phyloP scores from a whole-genome alignment of 1,284 basidiomycete species.

The Leccinum insolens region DNA sequence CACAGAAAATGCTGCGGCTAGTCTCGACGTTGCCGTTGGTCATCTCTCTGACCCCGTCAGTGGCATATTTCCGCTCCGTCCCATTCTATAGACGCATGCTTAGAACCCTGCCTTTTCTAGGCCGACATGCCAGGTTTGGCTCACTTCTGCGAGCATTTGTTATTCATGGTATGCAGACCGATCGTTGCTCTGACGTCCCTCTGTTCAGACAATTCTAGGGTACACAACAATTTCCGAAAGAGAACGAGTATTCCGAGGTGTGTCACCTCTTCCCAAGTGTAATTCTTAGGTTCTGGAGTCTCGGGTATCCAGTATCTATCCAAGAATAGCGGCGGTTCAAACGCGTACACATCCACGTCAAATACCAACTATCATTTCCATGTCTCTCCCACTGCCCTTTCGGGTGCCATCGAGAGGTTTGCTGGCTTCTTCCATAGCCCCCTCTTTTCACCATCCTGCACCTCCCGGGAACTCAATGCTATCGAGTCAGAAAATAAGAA shows the following conservation, averaged over 20 bases:
- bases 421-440: constrained; percentile 95
- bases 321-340: constrained; percentile 90
- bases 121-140: constrained; percentile 88
- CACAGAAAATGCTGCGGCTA: constrained; percentile 95
- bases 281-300: not conserved
- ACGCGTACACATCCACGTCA: constrained; percentile 92
- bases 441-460: constrained; percentile 89
- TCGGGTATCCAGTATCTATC: constrained; percentile 67
- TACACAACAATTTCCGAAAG: constrained; percentile 81
- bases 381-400: constrained; percentile 84
- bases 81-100: not conserved
- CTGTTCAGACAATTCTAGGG: constrained; percentile 50
- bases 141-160: constrained; percentile 93
- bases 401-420: constrained; percentile 89
- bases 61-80: constrained; percentile 16
- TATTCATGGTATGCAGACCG: constrained; percentile 80
- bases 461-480: constrained; percentile 93
- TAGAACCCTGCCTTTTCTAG: constrained; percentile 38
- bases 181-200: not conserved
- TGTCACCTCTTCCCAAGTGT: constrained; percentile 6
- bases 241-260: constrained; percentile 92
- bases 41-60: constrained; percentile 92
- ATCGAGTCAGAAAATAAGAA: constrained; percentile 99
- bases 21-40: constrained; percentile 94
- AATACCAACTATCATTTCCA: constrained; percentile 97